Base-by-base conservation (phyloP, 23 red algal species). In the Chondrus crispus region DNA sequence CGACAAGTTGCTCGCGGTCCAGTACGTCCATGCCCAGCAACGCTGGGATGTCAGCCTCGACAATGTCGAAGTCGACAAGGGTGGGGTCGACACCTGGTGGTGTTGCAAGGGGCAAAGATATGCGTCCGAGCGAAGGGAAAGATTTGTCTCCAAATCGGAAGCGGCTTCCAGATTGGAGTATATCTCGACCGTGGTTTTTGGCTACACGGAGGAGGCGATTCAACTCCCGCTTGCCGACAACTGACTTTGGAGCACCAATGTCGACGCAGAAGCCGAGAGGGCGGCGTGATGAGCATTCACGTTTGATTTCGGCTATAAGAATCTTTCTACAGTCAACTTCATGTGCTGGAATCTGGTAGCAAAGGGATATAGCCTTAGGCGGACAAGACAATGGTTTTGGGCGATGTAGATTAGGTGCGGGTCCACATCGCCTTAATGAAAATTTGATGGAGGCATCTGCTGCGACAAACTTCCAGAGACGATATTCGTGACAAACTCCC, bases 1-100 rank as follows among this genome's bases (percentile, higher is more conserved):
- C 50, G 30, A 62, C 68, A 16, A 85, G 1, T 7, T 30, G 45
- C 0, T 38, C 55, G 30, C 50, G 49, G 18, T 2, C 3, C 24
- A 63, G 22, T 18, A 62, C 53, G 45, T 85, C 55, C 30, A 85
- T 39, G 16, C 0, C 26, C 62, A 85, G 81, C 9, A 85, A 44
- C 22, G 81, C 81, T 68, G 81, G 81, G 37, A 85, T 85, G 41
- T 85, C 81, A 20, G 53, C 33, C 29, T 41, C 20, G 18, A 68
- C 81, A 2, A 85, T 42, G 1, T 85, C 51, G 32, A 64, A 28
- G 10, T 36, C 68, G 16, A 68, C 81, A 5, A n/a, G 29, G 35
- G 68, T 85, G 24, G 35, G 18, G 35, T 18, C 14, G 24, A 52
- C 81, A 43, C 55, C 55, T 18, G 81, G 49, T 28, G 51, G 81